Conservation (phyloP, 2,329 filamentous ascomycete species). For the Claviceps purpurea region DNA sequence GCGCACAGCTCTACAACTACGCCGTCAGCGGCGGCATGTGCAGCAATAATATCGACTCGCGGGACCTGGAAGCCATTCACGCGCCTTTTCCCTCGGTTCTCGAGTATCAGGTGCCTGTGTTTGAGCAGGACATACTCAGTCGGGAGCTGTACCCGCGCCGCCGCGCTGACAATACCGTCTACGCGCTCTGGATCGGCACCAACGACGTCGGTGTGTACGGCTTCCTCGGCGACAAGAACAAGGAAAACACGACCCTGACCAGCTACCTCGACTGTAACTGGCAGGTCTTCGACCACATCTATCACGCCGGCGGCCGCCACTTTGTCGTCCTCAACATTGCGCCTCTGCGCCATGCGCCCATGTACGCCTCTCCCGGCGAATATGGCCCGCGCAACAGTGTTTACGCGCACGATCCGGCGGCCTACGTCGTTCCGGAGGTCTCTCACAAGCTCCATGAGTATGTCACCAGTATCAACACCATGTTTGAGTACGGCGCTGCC, state of each 20-base stretch:
- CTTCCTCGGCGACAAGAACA: constrained; percentile 53
- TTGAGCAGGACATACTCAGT: constrained; percentile 33
- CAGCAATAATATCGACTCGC: constrained; percentile 52
- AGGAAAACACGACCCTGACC: constrained; percentile 42
- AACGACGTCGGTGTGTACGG: constrained; percentile 59
- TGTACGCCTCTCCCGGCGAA: constrained; percentile 34
- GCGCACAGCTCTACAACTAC: constrained; percentile 50
- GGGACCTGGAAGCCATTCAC: constrained; percentile 28
- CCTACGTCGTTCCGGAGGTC: constrained; percentile 33
- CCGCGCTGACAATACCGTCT: constrained; percentile 49
- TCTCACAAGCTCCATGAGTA: constrained; percentile 32
- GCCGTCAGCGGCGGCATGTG: constrained; percentile 62
- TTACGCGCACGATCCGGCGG: constrained; percentile 33
- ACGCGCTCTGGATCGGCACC: constrained; percentile 68
- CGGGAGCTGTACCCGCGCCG: constrained; percentile 27
- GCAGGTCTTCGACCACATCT: constrained; percentile 46
- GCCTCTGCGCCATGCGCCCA: constrained; percentile 52
- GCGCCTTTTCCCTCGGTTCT: constrained; percentile 47
- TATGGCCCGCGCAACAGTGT: constrained; percentile 9
- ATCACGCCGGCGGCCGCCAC: constrained; percentile 51
- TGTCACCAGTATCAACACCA: constrained; percentile 33
- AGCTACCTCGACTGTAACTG: constrained; percentile 59
- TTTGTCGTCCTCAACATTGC: constrained; percentile 61
- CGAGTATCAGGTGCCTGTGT: constrained; percentile 47
- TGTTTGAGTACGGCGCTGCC: constrained; percentile 36